phyloP scores from a whole-genome alignment of 176 grass and related monocot species.

The Musa schizocarpa region DNA sequence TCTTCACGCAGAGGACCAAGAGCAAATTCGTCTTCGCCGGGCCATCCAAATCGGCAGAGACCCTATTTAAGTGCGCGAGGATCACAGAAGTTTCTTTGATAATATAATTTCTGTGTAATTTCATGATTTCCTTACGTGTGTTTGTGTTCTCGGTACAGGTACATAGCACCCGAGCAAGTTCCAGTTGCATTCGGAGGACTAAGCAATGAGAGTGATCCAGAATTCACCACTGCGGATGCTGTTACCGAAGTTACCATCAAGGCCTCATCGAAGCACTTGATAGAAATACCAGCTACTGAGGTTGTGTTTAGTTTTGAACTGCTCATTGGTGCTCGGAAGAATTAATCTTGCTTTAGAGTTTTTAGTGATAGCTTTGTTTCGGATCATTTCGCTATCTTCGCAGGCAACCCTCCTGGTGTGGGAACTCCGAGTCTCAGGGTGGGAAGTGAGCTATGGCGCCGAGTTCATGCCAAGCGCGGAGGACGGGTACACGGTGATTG shows the following conservation, averaged over 20 bases:
- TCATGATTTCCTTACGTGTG: not conserved
- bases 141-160: conserved; percentile 28
- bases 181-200: conserved; percentile 81
- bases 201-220: conserved; percentile 64
- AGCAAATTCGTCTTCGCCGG: conserved; percentile 93
- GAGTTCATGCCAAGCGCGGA: conserved; percentile 62
- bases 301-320: conserved; percentile 21
- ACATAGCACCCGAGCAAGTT: conserved; percentile 80
- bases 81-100: not conserved
- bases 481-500: conserved; percentile 81
- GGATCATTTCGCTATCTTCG: not conserved
- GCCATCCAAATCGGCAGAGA: conserved; percentile 72
- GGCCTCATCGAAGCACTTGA: conserved; percentile 53
- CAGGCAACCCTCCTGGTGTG: conserved; percentile 64
- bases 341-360: conserved; percentile 5
- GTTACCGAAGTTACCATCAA: conserved; percentile 65
- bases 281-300: conserved; percentile 66
- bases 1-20: conserved; percentile 86
- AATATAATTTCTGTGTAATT: not conserved
- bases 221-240: conserved; percentile 56
- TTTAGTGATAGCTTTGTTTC: not conserved
- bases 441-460: conserved; percentile 68
- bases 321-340: not conserved
- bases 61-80: conserved; percentile 55
- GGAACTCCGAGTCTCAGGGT: conserved; percentile 68